A percentile compares a stretch with the other conserved stretches of the same genome.
Evolutionary conservation across 805 yeast genomes (phyloP).

Genomic region (Candida xyloterini): DNA sequence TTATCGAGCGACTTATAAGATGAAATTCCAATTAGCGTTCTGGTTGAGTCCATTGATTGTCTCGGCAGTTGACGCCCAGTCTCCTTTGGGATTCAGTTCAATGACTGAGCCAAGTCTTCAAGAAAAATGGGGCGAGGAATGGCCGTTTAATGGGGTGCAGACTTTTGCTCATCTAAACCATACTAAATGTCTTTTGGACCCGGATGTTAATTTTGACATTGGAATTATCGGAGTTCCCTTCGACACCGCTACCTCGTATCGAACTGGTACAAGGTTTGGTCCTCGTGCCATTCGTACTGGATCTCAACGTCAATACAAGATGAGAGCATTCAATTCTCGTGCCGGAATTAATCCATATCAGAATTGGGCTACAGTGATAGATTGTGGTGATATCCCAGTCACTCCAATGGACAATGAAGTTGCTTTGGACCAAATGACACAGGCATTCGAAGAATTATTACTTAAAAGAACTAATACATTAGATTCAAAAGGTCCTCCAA

Average conservation of each 20-base stretch:
- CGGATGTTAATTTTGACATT: constrained; percentile 54
- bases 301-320: constrained; percentile 64
- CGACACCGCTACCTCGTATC: constrained; percentile 11
- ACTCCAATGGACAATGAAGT: constrained; percentile 56
- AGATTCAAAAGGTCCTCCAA: constrained; percentile 44
- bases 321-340: constrained; percentile 66
- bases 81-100: neutral
- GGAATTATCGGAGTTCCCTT: constrained; percentile 41
- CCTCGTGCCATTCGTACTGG: constrained; percentile 69
- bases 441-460: constrained; percentile 54
- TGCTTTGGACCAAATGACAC: constrained; percentile 52
- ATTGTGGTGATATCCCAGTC: constrained; percentile 58
- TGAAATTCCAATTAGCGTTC: too few relatives aligned
- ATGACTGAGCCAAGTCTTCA: constrained; percentile 39
- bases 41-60: too few relatives aligned
- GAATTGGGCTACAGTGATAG: constrained; percentile 47
- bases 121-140: constrained; percentile 67
- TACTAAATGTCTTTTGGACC: constrained; percentile 51
- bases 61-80: neutral
- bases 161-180: constrained; percentile 74
- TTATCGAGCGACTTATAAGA: too few relatives aligned
- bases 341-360: constrained; percentile 50
- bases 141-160: constrained; percentile 69
- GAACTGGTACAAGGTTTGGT: constrained; percentile 37
- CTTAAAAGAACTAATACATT: constrained; percentile 30